Evolutionary conservation across 2,329 filamentous ascomycete species (phyloP).

Genomic region (Corinectria fuckeliana): DNA sequence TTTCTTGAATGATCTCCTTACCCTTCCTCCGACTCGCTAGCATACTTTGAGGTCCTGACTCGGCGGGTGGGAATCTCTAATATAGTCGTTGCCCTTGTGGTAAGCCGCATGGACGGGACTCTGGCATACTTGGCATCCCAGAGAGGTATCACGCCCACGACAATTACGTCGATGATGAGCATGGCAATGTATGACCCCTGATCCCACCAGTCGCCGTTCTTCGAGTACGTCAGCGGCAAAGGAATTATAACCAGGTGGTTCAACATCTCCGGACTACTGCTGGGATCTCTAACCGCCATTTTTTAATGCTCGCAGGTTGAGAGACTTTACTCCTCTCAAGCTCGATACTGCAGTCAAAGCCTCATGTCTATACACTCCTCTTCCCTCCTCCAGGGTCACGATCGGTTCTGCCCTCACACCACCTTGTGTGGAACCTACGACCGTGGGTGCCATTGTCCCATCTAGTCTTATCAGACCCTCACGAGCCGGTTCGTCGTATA

Average conservation of each 20-base stretch:
- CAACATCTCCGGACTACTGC: background rate
- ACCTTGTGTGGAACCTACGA: background rate
- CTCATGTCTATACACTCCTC: slow-evolving; percentile 11
- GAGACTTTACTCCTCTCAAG: no score
- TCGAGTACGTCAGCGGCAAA: slow-evolving; percentile 46
- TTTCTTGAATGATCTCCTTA: no score
- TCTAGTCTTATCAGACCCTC: slow-evolving; percentile 38
- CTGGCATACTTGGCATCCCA: slow-evolving; percentile 48
- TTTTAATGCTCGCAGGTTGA: background rate
- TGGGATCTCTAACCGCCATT: slow-evolving; percentile 19
- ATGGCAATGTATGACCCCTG: slow-evolving; percentile 45
- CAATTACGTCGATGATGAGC: slow-evolving; percentile 38
- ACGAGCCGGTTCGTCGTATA: slow-evolving; percentile 5
- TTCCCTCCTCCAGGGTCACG: background rate
- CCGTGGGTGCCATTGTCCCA: slow-evolving; percentile 19
- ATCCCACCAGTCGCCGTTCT: slow-evolving; percentile 41
- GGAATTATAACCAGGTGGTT: slow-evolving; percentile 43
- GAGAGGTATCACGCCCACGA: slow-evolving; percentile 38
- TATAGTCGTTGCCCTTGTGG: no score
- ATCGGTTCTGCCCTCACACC: slow-evolving; percentile 19
- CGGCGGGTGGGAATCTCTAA: no score
- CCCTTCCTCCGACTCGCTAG: no score
- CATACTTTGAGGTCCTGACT: no score
- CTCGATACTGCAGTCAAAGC: background rate
- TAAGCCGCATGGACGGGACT: slow-evolving; percentile 48